Evolutionary conservation across 2,329 filamentous ascomycete species (phyloP), one percentile per base, ranked within the genome.

Genomic region (Byssoonygena ceratinophila): DNA sequence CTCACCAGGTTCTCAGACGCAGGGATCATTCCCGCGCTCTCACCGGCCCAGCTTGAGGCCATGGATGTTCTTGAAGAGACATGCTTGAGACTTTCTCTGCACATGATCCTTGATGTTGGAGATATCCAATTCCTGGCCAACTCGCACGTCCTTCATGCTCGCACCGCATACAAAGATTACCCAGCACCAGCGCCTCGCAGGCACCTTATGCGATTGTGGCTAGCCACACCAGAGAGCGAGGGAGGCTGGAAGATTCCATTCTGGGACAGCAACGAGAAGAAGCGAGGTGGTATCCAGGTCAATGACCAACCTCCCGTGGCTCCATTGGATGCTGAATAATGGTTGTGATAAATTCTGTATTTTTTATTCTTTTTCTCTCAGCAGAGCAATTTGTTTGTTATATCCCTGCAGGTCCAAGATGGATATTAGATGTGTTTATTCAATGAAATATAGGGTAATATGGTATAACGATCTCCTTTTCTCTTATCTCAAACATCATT

Each of bases 101-200:
- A 94, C 69, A 94, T 94, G 87, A 72, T 92, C 40, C 76, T 94
- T 7, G 86, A 91, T 59, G 79, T 92, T 16, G 88, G 88, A 45
- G 88, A 94, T 63, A 90, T 94, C 57, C 89, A 94, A 69, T 91
- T 94, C 69, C 64, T 94, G 53, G 81, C 81, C 59, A 94, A 94
- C 65, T 78, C 78, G 46, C 87, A 94, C 64, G 76, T 92, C 2
- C 68, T 94, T 45, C 89, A 94, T 65, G 85, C 87, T 0, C 73
- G 88, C 45, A 94, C 88, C 0, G 85, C 78, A 25, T 94, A 94
- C 69, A 85, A 75, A 57, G 85, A 87, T 61, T 76, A 79, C 66
- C 77, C 78, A 14, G 81, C 84, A 27, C 83, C 84, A 39, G 75
- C 75, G 20, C 85, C 86, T 0, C 72, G 86, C 32, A 76, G 89